Conservation (phyloP, 2,329 filamentous ascomycete genomes). For the Hypomyces rosellus region DNA sequence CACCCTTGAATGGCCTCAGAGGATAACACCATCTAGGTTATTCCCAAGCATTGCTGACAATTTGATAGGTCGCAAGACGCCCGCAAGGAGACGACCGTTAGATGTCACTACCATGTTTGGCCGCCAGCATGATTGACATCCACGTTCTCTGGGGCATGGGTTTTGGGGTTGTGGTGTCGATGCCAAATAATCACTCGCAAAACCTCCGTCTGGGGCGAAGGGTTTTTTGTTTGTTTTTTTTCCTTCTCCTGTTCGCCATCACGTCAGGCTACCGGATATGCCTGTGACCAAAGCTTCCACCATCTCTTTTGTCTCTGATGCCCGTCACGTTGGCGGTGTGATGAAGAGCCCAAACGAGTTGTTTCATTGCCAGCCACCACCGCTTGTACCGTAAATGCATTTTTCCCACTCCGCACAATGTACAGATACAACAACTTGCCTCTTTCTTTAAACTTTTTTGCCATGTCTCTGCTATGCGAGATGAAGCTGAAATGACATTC, state of each 20-base stretch:
- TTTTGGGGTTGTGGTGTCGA: not conserved
- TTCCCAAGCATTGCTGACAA: not conserved
- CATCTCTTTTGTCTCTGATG: not conserved
- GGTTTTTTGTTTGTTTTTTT: too few relatives aligned
- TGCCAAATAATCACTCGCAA: not conserved
- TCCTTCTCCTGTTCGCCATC: too few relatives aligned
- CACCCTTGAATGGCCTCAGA: not conserved
- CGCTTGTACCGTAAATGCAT: not conserved
- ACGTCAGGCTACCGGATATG: too few relatives aligned
- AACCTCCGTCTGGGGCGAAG: not conserved
- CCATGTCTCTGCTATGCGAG: not conserved
- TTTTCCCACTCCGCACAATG: not conserved
- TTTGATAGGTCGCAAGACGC: not conserved
- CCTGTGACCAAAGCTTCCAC: too few relatives aligned
- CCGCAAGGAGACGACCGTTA: too few relatives aligned
- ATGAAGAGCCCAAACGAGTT: not conserved
- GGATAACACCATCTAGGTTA: not conserved
- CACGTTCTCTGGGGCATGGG: not conserved
- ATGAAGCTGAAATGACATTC: not conserved
- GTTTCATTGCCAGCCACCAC: not conserved
- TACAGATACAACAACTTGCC: not conserved
- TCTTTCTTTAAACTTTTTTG: not conserved
- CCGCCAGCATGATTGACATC: too few relatives aligned
- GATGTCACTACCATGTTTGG: too few relatives aligned
- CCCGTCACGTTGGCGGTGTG: not conserved